Evolutionary conservation across 169 alveolate species (phyloP).

Genomic region (Plasmodium gallinaceum): DNA sequence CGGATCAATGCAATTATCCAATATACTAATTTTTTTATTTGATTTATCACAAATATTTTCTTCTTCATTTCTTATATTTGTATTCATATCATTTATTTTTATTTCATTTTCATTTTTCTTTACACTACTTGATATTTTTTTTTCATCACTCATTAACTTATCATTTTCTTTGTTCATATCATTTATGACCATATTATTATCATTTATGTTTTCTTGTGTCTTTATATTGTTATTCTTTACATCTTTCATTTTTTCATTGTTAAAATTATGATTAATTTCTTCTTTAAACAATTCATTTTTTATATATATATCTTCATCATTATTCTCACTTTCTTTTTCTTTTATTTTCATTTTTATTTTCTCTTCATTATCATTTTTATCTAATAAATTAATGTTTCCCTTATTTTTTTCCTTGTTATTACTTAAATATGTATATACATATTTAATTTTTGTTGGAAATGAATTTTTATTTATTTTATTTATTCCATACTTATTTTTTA

Average conservation of each 20-base stretch:
- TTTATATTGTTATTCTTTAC: background rate
- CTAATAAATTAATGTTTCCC: background rate
- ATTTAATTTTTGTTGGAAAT: conserved; percentile 23
- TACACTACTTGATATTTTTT: background rate
- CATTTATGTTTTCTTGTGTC: background rate
- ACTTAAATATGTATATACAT: conserved; percentile 44
- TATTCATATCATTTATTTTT: background rate
- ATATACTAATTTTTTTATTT: background rate
- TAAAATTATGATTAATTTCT: background rate
- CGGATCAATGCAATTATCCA: background rate
- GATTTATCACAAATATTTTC: background rate
- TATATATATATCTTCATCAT: background rate
- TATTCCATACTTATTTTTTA: conserved; percentile 52
- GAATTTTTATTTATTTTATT: background rate
- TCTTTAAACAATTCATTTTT: background rate
- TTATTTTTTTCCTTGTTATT: background rate
- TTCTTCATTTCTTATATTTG: background rate
- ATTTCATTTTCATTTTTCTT: background rate
- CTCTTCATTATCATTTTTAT: background rate
- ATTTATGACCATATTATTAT: background rate
- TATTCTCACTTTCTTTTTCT: background rate
- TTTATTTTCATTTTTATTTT: background rate
- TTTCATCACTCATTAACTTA: background rate
- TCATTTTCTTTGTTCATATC: background rate
- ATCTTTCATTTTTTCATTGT: background rate